A percentile compares a stretch with the other conserved stretches of the same genome.
Evolutionary conservation across 2,329 filamentous ascomycete genomes (phyloP).

Genomic region (Davidsoniella virescens): DNA sequence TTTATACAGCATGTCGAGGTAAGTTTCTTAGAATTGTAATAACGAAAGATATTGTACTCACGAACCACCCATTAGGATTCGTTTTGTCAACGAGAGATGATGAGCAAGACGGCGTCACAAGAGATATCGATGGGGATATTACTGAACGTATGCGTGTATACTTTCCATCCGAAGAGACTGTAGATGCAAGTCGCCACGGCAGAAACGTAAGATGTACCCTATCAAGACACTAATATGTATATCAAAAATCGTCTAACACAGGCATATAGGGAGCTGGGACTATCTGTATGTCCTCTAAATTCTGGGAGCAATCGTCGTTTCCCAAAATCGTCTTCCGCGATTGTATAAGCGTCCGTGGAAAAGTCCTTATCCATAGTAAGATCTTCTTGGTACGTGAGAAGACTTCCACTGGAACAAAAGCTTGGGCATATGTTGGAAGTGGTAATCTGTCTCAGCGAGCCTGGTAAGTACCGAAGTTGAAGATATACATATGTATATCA

Average conservation of each 20-base stretch:
- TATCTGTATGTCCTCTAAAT: conserved; percentile 59
- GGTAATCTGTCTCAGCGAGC: conserved; percentile 88
- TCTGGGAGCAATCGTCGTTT: conserved; percentile 55
- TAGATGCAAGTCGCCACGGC: conserved; percentile 48
- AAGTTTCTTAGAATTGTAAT: conserved; percentile 12
- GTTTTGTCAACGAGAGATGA: conserved; percentile 19
- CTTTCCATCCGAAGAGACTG: conserved; percentile 62
- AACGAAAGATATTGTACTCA: too few relatives aligned
- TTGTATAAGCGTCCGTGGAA: conserved; percentile 51
- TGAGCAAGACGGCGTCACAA: conserved; percentile 17
- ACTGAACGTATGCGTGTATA: conserved; percentile 52
- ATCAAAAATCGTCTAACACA: not conserved
- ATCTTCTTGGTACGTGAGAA: conserved; percentile 35
- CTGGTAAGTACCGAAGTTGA: conserved; percentile 44
- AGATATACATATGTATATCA: not conserved
- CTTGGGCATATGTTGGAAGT: conserved; percentile 78
- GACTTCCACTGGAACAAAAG: conserved; percentile 19
- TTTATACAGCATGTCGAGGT: conserved; percentile 42
- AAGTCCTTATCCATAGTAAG: conserved; percentile 82
- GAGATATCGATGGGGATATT: conserved; percentile 14
- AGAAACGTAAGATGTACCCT: conserved; percentile 28
- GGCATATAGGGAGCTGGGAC: conserved; percentile 54
- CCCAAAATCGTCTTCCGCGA: conserved; percentile 58
- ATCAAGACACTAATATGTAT: not conserved
- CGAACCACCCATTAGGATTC: too few relatives aligned